A percentile compares a stretch with the other conserved stretches of the same genome.
Conservation (phyloP, 768 basidiomycete species). For the Tulasnella sp. region DNA sequence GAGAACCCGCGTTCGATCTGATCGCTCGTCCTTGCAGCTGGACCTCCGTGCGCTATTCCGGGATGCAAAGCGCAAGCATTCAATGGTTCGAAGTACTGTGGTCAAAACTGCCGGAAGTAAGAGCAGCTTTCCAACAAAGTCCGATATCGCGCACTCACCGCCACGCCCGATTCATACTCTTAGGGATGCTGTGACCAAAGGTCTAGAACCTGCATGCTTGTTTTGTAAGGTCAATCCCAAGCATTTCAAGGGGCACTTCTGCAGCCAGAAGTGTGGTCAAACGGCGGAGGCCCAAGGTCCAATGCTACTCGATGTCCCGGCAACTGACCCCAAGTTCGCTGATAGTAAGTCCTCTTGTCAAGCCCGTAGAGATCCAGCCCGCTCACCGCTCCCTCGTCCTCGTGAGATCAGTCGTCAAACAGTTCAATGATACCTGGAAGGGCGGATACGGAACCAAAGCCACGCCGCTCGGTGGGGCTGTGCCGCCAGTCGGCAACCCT, state of each 20-base stretch:
- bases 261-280: conserved; percentile 10
- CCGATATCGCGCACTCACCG: no score
- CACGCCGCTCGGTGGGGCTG: background rate
- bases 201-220: conserved; percentile 19
- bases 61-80: background rate
- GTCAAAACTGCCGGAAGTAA: background rate
- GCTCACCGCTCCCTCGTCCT: background rate
- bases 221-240: conserved; percentile 19
- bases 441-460: background rate
- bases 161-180: no score
- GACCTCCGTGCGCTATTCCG: background rate
- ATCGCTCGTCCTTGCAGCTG: background rate
- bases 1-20: background rate
- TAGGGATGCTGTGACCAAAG: conserved; percentile 14
- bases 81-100: background rate
- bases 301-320: conserved; percentile 9
- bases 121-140: background rate
- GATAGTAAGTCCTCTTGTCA: conserved; percentile 2
- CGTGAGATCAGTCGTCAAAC: background rate
- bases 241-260: conserved; percentile 9
- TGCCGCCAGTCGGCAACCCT: background rate
- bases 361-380: background rate
- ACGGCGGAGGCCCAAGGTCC: background rate
- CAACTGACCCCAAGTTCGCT: conserved; percentile 16
- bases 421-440: conserved; percentile 3